Evolutionary conservation across 768 basidiomycete genomes (phyloP).

Genomic region (Rhodosporidiobolus odoratus): DNA sequence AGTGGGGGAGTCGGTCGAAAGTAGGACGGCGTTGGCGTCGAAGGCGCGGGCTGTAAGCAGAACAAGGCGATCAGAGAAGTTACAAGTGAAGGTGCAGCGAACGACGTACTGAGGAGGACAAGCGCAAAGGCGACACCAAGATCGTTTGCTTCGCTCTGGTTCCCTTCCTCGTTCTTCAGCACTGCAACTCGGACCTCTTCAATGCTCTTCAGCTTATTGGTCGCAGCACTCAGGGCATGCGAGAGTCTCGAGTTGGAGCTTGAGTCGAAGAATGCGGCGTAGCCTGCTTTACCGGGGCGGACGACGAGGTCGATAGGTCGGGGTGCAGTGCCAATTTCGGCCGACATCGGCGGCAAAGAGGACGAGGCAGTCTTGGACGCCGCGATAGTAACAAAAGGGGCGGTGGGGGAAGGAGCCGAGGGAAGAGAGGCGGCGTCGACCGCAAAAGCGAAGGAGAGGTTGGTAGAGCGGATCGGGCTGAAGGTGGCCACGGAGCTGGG

Average conservation of each 20-base stretch:
- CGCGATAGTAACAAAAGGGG: background rate
- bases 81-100: accelerated
- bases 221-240: constrained; percentile 53
- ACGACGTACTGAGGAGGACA: constrained; percentile 48
- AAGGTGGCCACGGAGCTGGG: background rate
- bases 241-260: constrained; percentile 50
- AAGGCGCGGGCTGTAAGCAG: constrained; percentile 51
- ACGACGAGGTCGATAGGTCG: constrained; percentile 14
- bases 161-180: constrained; percentile 52
- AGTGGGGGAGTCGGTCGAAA: background rate
- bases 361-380: background rate
- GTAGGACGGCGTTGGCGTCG: constrained; percentile 51
- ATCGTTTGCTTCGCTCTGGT: constrained; percentile 58
- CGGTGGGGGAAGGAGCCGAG: background rate
- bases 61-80: no score
- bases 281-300: constrained; percentile 56
- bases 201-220: constrained; percentile 45
- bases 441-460: constrained; percentile 10
- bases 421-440: background rate
- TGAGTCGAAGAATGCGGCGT: constrained; percentile 52
- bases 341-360: background rate
- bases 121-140: constrained; percentile 62
- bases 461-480: constrained; percentile 8
- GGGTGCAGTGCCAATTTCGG: no score
- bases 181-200: constrained; percentile 47